phyloP scores from a whole-genome alignment of 495 filamentous ascomycete genomes.

The Annulohypoxylon maeteangense region DNA sequence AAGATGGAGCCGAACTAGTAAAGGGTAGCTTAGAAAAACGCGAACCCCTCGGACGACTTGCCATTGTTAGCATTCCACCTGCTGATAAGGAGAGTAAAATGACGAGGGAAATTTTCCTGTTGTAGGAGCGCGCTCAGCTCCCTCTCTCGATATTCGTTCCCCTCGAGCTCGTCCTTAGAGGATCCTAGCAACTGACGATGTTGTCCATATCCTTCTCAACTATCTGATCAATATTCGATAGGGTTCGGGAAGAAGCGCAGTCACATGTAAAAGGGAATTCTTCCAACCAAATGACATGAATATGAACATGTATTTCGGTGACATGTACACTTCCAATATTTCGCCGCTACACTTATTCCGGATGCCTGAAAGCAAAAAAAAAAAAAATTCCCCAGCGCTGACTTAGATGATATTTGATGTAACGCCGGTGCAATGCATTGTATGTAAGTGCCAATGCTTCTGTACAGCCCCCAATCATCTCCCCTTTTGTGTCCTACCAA shows the following conservation, averaged over 20 bases:
- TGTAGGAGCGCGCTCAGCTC: slow-evolving; percentile 3
- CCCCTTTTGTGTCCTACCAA: slow-evolving; percentile 7
- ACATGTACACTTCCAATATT: slow-evolving; percentile 35
- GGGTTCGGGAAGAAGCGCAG: neutral
- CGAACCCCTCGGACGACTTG: slow-evolving; percentile 22
- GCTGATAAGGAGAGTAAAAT: slow-evolving; percentile 20
- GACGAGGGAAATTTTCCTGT: neutral
- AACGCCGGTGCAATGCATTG: slow-evolving; percentile 45
- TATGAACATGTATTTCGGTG: slow-evolving; percentile 26
- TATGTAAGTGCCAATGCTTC: slow-evolving; percentile 39
- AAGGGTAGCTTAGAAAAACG: slow-evolving; percentile 12
- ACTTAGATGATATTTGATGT: slow-evolving; percentile 22
- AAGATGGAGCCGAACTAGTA: slow-evolving; percentile 18
- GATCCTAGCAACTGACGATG: neutral
- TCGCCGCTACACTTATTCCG: slow-evolving; percentile 6
- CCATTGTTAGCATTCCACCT: slow-evolving; percentile 27
- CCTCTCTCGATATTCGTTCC: neutral
- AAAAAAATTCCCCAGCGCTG: slow-evolving; percentile 27
- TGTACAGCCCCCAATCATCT: slow-evolving; percentile 15
- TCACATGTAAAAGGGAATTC: slow-evolving; percentile 16
- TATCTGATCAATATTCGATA: slow-evolving; percentile 1
- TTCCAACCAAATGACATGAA: slow-evolving; percentile 21
- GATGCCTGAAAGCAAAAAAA: slow-evolving; percentile 16
- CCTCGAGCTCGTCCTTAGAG: neutral
- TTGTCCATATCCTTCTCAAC: neutral